Base-by-base conservation (phyloP, 1,284 basidiomycete species). In the Cronartium quercuum region DNA sequence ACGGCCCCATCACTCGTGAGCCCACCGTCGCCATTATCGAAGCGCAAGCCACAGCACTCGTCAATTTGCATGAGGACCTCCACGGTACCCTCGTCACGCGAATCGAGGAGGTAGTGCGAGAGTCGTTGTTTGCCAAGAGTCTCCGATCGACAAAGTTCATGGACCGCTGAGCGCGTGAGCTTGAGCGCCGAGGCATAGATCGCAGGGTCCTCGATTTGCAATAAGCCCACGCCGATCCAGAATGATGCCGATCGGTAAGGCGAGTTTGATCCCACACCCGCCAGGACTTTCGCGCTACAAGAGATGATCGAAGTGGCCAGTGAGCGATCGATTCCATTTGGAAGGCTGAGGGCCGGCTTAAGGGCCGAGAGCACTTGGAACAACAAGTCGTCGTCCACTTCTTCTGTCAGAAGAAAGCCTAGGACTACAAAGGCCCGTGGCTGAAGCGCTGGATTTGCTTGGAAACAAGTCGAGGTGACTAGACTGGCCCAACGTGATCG, bases 401-500 rank as follows among this genome's bases (percentile, higher is more conserved):
- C 90, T 1, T 89, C 86, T 10, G 86, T 87, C 12, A 91, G 89
- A 24, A 97, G 84, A 51, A 88, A 86, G 3, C 92, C 91, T 13
- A 97, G 86, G 1, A 91, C 88, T 38, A 91, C 87, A 81, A 96
- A 95, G 0, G 92, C 91, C 21, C 92, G 88, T 60, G 91, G 89
- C 81, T 96, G 94, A 35, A 94, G 88, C 21, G 91, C 89, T 0
- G 92, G 91, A 13, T 92, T 93, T 75, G 91, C 87, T 81, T 96
- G 94, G 85, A 97, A 96, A 24, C 93, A 92, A 0, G 90, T 92
- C 1, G 92, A 89, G 0, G 91, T 91, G n/a, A 94, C 88, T 69
- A 97, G 83, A 70, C 92, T 89, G 88, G 94, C 92, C 91, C 94
- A 93, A 51, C 94, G 86, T 35, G 93, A 91, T 75, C 91, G 87